These are phyloP conservation scores for Collybia mongolica DNA, from an alignment of 768 basidiomycete species.

Conservation along the genomic window DNA sequence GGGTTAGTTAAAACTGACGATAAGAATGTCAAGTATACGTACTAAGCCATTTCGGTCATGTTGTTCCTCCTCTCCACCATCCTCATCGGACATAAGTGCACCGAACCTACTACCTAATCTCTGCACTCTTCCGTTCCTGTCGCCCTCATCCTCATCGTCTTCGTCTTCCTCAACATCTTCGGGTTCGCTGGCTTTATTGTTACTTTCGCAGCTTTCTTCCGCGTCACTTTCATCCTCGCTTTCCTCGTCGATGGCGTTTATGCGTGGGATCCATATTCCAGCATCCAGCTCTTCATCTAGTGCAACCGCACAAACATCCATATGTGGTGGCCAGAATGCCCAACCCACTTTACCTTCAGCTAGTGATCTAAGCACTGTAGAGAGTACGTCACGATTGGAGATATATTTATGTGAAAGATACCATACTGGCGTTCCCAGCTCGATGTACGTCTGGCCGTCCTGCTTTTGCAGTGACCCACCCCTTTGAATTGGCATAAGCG, in stretches of 20 bases:
- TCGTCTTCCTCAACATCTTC: conserved; percentile 25
- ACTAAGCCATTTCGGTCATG: neutral
- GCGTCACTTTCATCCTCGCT: conserved; percentile 29
- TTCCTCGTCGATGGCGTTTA: conserved; percentile 28
- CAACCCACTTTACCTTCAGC: conserved; percentile 81
- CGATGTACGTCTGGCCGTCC: conserved; percentile 87
- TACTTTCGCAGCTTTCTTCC: conserved; percentile 24
- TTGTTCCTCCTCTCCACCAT: conserved; percentile 26
- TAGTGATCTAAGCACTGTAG: conserved; percentile 72
- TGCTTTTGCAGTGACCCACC: conserved; percentile 89
- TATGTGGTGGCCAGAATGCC: conserved; percentile 82
- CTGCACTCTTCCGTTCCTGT: conserved; percentile 25
- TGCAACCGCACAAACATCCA: conserved; percentile 21
- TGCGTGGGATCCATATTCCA: conserved; percentile 60
- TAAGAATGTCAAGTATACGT: too few relatives aligned
- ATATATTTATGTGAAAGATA: neutral
- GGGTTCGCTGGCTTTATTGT: conserved; percentile 8
- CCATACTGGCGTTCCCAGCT: conserved; percentile 87
- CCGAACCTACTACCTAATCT: conserved; percentile 31
- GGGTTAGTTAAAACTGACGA: too few relatives aligned
- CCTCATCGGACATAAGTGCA: conserved; percentile 34
- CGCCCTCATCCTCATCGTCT: conserved; percentile 16
- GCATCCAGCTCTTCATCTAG: conserved; percentile 27
- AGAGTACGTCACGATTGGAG: neutral
- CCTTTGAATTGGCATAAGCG: conserved; percentile 73